phyloP scores from a whole-genome alignment of 257 asterid genomes.

The Striga asiatica region DNA sequence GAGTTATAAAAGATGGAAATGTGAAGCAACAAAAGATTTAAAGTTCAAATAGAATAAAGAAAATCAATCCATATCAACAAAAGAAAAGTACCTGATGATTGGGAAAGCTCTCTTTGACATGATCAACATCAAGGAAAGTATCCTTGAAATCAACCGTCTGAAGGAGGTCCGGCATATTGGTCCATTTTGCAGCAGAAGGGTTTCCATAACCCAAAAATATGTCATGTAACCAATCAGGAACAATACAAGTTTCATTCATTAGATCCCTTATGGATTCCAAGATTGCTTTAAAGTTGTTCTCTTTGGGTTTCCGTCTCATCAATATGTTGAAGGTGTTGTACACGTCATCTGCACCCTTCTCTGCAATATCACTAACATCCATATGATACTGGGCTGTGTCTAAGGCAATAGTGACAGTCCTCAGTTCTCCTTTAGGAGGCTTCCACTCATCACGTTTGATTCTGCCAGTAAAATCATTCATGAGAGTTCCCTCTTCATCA shows the following conservation, averaged over 20 bases:
- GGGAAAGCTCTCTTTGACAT: constrained; percentile 78
- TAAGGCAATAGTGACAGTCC: constrained; percentile 84
- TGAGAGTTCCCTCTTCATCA: constrained; percentile 93
- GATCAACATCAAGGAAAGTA: constrained; percentile 79
- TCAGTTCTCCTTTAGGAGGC: constrained; percentile 97
- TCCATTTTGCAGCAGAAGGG: constrained; percentile 98
- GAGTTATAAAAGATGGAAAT: constrained; percentile 3
- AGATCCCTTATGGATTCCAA: constrained; percentile 95
- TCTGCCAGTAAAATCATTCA: constrained; percentile 96
- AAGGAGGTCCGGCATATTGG: constrained; percentile 84
- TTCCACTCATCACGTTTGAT: constrained; percentile 98
- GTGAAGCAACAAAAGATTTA: background rate
- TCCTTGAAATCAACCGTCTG: constrained; percentile 85
- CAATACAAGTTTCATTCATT: constrained; percentile 97
- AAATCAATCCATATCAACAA: constrained; percentile 4
- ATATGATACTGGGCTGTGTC: constrained; percentile 98
- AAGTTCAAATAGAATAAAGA: background rate
- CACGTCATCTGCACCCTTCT: constrained; percentile 83
- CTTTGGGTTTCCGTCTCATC: constrained; percentile 98
- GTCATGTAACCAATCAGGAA: constrained; percentile 97
- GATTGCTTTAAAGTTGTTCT: constrained; percentile 96
- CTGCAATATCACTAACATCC: constrained; percentile 95
- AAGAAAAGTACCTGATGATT: constrained; percentile 58
- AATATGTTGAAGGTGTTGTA: constrained; percentile 78
- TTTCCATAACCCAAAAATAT: constrained; percentile 96